A percentile compares a stretch with the other conserved stretches of the same genome.
These are phyloP conservation scores for Pilaira anomala DNA, from an alignment of 192 early-diverging fungal genomes.

Conservation along the genomic window DNA sequence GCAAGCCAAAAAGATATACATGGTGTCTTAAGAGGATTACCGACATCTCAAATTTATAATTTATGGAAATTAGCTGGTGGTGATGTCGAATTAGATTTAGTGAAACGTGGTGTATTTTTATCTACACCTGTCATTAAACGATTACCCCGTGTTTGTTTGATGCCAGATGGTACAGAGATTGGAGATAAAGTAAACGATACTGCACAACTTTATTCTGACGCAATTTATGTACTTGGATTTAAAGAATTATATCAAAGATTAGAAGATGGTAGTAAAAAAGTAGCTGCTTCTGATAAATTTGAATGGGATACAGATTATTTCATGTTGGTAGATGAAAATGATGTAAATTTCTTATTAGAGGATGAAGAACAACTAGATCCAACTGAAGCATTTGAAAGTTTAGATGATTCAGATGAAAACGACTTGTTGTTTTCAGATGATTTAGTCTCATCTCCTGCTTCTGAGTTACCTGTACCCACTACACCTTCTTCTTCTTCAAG, in stretches of 20 bases:
- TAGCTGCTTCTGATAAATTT: constrained; percentile 36
- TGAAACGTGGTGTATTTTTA: constrained; percentile 42
- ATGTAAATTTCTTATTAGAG: constrained; percentile 54
- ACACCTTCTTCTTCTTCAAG: constrained; percentile 2
- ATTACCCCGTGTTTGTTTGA: constrained; percentile 44
- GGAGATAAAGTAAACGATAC: constrained; percentile 32
- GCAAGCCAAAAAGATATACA: background rate
- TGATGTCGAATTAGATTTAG: constrained; percentile 55
- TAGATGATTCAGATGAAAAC: constrained; percentile 15
- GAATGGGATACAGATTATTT: constrained; percentile 59
- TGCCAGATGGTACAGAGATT: constrained; percentile 40
- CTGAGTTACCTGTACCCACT: constrained; percentile 2
- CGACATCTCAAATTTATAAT: constrained; percentile 53
- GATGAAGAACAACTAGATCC: constrained; percentile 14
- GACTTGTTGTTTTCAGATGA: constrained; percentile 37
- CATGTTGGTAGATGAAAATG: constrained; percentile 52
- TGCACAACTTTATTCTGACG: constrained; percentile 52
- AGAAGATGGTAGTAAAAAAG: constrained; percentile 14
- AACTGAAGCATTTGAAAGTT: constrained; percentile 15
- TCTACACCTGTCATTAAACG: constrained; percentile 54
- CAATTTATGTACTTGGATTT: constrained; percentile 41
- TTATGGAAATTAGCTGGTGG: constrained; percentile 67
- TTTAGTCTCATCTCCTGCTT: constrained; percentile 12
- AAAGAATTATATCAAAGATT: constrained; percentile 49
- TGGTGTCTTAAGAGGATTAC: constrained; percentile 36